These are phyloP conservation scores for Plantago ovata DNA, from an alignment of 257 asterid genomes.

Conservation along the genomic window DNA sequence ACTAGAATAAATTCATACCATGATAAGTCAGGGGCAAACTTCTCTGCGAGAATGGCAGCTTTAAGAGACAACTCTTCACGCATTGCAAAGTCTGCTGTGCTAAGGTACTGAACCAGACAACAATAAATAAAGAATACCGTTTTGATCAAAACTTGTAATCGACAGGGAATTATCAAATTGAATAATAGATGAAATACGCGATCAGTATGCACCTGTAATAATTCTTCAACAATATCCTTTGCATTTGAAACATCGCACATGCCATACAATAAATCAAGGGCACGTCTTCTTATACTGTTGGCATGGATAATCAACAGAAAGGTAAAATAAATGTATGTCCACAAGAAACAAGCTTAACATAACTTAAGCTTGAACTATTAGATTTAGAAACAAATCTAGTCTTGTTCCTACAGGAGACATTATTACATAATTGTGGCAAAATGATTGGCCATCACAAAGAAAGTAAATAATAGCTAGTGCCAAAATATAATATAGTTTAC, in stretches of 20 bases:
- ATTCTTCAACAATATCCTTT: slow-evolving; percentile 93
- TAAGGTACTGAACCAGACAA: slow-evolving; percentile 58
- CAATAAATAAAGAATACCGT: slow-evolving; percentile 22
- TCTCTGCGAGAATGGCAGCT: slow-evolving; percentile 94
- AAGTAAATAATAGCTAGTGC: background rate
- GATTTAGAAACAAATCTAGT: slow-evolving; percentile 4
- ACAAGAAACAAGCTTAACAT: too few species aligned
- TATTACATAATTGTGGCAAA: slow-evolving; percentile 5
- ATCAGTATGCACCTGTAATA: slow-evolving; percentile 62
- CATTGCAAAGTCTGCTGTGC: slow-evolving; percentile 68
- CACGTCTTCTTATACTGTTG: slow-evolving; percentile 87
- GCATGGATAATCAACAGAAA: slow-evolving; percentile 19
- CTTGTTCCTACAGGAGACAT: slow-evolving; percentile 3
- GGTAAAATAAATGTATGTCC: background rate
- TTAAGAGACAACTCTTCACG: slow-evolving; percentile 65
- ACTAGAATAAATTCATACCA: slow-evolving; percentile 47
- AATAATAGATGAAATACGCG: slow-evolving; percentile 16
- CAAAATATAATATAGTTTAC: background rate
- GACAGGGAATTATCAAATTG: slow-evolving; percentile 18
- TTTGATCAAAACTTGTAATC: slow-evolving; percentile 18
- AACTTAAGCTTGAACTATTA: slow-evolving; percentile 1
- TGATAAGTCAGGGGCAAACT: slow-evolving; percentile 94
- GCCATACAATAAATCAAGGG: slow-evolving; percentile 94
- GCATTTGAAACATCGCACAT: slow-evolving; percentile 99
- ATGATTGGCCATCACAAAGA: background rate